Conservation (phyloP, 345 rosid genomes). For the Camelina sativa region DNA sequence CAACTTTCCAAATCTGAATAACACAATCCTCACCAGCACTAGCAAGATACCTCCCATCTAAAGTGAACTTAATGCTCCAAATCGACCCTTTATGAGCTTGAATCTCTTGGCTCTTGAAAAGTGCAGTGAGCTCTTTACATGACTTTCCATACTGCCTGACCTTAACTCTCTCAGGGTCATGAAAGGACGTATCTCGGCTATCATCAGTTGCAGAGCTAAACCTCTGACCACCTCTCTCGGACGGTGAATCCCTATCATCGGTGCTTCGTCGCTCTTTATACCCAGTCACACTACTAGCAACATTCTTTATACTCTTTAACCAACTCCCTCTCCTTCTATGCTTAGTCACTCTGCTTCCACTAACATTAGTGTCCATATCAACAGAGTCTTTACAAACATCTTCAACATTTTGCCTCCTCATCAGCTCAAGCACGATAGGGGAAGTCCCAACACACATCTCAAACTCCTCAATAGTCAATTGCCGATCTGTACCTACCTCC, state of each 20-base stretch:
- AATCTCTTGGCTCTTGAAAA: conserved; percentile 89
- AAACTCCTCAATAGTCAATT: conserved; percentile 91
- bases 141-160: conserved; percentile 87
- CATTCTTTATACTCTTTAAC: conserved; percentile 78
- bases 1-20: conserved; percentile 84
- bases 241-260: conserved; percentile 84
- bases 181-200: conserved; percentile 81
- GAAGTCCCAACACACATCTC: conserved; percentile 93
- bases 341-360: conserved; percentile 54
- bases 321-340: conserved; percentile 76
- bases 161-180: conserved; percentile 87
- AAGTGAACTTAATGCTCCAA: conserved; percentile 90
- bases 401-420: conserved; percentile 93
- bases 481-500: conserved; percentile 89
- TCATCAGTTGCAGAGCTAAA: conserved; percentile 97
- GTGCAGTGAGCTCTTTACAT: conserved; percentile 75
- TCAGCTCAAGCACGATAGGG: conserved; percentile 84
- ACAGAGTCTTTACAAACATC: conserved; percentile 61
- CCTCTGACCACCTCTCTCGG: conserved; percentile 88
- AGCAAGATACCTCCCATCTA: conserved; percentile 88
- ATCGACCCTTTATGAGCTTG: conserved; percentile 91
- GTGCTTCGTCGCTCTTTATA: conserved; percentile 79
- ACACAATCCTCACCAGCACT: conserved; percentile 95
- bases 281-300: conserved; percentile 66
- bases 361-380: conserved; percentile 50